These are phyloP conservation scores for Stemphylium beticola DNA, from an alignment of 2,329 filamentous ascomycete species.

Conservation along the genomic window DNA sequence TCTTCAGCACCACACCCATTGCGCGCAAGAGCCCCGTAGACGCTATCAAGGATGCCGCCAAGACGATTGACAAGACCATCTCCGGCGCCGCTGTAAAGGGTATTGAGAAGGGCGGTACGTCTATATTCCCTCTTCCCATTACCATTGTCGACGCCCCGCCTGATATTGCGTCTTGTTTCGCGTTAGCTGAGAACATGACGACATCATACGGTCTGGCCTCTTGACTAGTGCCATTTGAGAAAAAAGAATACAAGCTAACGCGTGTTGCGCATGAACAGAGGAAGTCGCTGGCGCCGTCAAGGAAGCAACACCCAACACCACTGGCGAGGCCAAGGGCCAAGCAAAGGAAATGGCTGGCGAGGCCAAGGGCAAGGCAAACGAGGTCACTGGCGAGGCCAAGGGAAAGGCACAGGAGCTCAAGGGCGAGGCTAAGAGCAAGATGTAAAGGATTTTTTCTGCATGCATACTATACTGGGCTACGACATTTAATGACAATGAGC, in stretches of 20 bases:
- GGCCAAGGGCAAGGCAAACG: slow-evolving; percentile 54
- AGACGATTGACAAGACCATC: slow-evolving; percentile 63
- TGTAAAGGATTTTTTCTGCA: slow-evolving; percentile 24
- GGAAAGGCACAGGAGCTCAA: slow-evolving; percentile 52
- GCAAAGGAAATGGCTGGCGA: slow-evolving; percentile 50
- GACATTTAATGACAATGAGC: slow-evolving; percentile 2
- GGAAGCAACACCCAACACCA: slow-evolving; percentile 36
- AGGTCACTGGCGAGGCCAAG: slow-evolving; percentile 51
- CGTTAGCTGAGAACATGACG: slow-evolving; percentile 18
- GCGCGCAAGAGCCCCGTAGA: slow-evolving; percentile 61
- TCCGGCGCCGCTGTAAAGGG: slow-evolving; percentile 65
- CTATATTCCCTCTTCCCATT: neutral
- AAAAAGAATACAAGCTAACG: slow-evolving; percentile 28
- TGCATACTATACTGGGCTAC: too few species aligned
- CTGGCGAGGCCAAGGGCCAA: slow-evolving; percentile 50
- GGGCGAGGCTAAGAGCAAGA: slow-evolving; percentile 57
- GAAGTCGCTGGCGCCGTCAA: slow-evolving; percentile 55
- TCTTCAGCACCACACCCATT: slow-evolving; percentile 61
- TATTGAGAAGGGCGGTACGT: slow-evolving; percentile 68
- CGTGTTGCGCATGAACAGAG: slow-evolving; percentile 50
- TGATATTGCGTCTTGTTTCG: slow-evolving; percentile 5
- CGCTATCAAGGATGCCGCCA: slow-evolving; percentile 63
- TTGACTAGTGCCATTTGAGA: neutral
- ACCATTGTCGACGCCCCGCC: neutral
- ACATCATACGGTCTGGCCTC: slow-evolving; percentile 7